phyloP scores from a whole-genome alignment of 371 early-diverging fungal genomes.

The Mucor sp. region DNA sequence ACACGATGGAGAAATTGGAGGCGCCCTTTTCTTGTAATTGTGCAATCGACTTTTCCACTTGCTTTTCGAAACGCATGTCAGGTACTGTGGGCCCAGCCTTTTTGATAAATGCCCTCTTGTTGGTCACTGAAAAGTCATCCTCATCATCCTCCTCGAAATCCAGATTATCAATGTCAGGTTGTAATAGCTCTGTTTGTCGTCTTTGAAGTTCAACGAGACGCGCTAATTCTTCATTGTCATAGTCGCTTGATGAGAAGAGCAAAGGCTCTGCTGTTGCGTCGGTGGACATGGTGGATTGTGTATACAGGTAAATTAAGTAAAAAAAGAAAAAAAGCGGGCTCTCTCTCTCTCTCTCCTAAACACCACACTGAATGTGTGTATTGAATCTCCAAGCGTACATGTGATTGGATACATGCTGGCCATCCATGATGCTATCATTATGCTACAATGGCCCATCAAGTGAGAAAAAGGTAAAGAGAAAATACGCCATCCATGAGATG shows the following conservation, averaged over 20 bases:
- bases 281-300: background rate
- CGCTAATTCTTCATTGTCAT: slow-evolving; percentile 25
- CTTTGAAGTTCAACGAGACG: slow-evolving; percentile 37
- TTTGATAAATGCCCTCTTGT: slow-evolving; percentile 2
- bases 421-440: background rate
- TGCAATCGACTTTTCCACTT: slow-evolving; percentile 38
- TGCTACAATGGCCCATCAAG: background rate
- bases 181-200: slow-evolving; percentile 24
- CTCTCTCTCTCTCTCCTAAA: background rate
- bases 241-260: slow-evolving; percentile 19
- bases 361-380: background rate
- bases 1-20: slow-evolving; percentile 30
- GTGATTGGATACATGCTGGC: background rate
- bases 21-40: slow-evolving; percentile 33
- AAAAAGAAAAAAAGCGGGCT: background rate
- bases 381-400: background rate
- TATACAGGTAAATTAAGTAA: background rate
- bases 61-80: slow-evolving; percentile 51
- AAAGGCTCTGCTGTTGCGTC: background rate
- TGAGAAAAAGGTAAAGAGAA: too few species aligned
- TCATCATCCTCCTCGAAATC: slow-evolving; percentile 24
- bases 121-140: slow-evolving; percentile 21
- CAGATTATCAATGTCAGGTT: slow-evolving; percentile 15
- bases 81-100: slow-evolving; percentile 44
- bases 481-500: too few species aligned